Conservation (phyloP, 441 rosid genomes). For the Omphalea diandra region DNA sequence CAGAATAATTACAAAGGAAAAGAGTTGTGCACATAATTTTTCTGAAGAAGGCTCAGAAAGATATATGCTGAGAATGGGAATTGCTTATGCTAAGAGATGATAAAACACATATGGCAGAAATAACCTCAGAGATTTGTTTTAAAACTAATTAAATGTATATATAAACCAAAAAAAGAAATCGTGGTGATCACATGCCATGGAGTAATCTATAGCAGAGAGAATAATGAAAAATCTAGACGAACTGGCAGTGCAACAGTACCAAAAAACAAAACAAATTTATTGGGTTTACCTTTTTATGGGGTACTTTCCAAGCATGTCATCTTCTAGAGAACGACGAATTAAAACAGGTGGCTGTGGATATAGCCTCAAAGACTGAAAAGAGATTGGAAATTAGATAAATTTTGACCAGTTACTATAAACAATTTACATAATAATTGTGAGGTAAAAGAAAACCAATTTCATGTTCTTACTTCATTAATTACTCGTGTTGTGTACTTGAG, state of each 20-base stretch:
- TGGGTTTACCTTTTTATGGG: conserved; percentile 66
- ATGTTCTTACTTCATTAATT: conserved; percentile 75
- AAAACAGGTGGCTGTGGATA: conserved; percentile 99
- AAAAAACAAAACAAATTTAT: not conserved
- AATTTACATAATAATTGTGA: conserved; percentile 2
- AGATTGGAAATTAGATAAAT: conserved; percentile 19
- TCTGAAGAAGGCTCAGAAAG: too few relatives aligned
- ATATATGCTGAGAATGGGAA: not conserved
- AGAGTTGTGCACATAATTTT: too few relatives aligned
- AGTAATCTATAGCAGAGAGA: not conserved
- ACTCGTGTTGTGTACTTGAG: conserved; percentile 93
- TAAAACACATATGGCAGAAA: not conserved
- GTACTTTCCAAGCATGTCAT: conserved; percentile 77
- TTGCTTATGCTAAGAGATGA: not conserved
- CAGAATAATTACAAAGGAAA: not conserved
- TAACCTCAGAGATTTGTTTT: not conserved
- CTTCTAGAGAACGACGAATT: conserved; percentile 80
- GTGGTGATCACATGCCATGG: not conserved
- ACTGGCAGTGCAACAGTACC: too few relatives aligned
- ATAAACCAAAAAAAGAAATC: not conserved
- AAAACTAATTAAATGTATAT: not conserved
- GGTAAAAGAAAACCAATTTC: not conserved
- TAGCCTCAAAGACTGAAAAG: conserved; percentile 81
- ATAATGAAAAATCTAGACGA: not conserved
- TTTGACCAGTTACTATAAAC: conserved; percentile 11